Conservation (phyloP, 768 basidiomycete genomes). For the Zangia roseola region DNA sequence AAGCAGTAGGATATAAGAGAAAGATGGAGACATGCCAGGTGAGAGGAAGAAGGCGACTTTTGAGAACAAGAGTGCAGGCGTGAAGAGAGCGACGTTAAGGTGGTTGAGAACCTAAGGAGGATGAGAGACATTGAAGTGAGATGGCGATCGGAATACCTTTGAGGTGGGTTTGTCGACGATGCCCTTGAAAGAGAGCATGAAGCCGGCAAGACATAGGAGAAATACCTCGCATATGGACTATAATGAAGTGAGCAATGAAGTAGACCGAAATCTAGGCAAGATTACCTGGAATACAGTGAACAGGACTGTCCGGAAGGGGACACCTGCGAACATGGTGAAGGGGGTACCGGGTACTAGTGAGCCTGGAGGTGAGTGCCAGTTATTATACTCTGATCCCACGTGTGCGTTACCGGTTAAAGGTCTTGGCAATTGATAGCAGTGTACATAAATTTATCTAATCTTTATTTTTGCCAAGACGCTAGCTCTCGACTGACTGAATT, state of each 20-base stretch:
- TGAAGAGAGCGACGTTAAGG: slow-evolving; percentile 88
- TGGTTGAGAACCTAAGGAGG: slow-evolving; percentile 64
- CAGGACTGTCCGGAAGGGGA: slow-evolving; percentile 17
- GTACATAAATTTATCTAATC: too few species aligned
- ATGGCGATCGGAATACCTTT: slow-evolving; percentile 48
- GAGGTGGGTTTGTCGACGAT: slow-evolving; percentile 89
- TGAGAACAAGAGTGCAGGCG: slow-evolving; percentile 83
- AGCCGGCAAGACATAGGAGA: slow-evolving; percentile 80
- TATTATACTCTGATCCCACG: too few species aligned
- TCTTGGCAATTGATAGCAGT: too few species aligned
- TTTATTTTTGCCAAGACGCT: too few species aligned
- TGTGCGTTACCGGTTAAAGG: too few species aligned
- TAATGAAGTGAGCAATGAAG: background rate
- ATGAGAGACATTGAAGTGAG: background rate
- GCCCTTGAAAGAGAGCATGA: slow-evolving; percentile 71
- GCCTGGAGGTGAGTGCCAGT: too few species aligned
- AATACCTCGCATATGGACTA: slow-evolving; percentile 91
- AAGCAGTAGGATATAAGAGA: background rate
- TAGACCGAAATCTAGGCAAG: too few species aligned
- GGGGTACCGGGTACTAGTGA: too few species aligned
- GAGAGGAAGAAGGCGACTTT: slow-evolving; percentile 93
- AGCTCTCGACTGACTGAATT: too few species aligned
- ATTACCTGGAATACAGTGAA: slow-evolving; percentile 32
- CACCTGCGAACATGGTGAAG: background rate
- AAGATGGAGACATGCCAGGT: slow-evolving; percentile 49